phyloP scores from a whole-genome alignment of 371 early-diverging fungal species.

The Zopfochytrium polystomum region DNA sequence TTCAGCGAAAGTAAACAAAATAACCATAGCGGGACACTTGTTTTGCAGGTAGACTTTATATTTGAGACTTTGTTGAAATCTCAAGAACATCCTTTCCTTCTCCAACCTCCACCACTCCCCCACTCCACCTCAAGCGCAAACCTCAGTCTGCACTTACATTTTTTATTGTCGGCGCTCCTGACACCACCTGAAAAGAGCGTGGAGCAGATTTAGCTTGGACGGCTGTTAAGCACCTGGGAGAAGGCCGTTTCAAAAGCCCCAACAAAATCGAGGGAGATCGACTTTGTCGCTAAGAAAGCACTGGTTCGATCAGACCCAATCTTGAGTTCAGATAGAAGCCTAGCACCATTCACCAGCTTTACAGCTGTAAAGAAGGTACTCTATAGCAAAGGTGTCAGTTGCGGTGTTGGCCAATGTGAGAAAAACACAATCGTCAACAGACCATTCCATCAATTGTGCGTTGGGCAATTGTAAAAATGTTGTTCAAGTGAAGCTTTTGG shows the following conservation, averaged over 20 bases:
- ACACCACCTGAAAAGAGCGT: too few relatives aligned
- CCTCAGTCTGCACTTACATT: too few relatives aligned
- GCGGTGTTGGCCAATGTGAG: background rate
- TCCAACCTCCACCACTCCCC: too few relatives aligned
- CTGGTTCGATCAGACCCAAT: slow-evolving; percentile 11
- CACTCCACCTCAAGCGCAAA: too few relatives aligned
- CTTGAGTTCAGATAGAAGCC: slow-evolving; percentile 38
- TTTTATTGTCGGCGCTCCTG: too few relatives aligned
- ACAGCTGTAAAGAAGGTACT: slow-evolving; percentile 30
- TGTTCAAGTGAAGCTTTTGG: slow-evolving; percentile 26
- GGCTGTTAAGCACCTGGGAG: slow-evolving; percentile 13
- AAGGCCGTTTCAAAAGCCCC: slow-evolving; percentile 27
- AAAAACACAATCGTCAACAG: slow-evolving; percentile 7
- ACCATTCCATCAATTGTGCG: slow-evolving; percentile 38
- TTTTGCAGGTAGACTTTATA: too few relatives aligned
- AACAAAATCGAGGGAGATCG: slow-evolving; percentile 23
- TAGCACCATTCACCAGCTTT: slow-evolving; percentile 32
- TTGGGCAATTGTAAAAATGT: slow-evolving; percentile 44
- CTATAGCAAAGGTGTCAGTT: slow-evolving; percentile 18
- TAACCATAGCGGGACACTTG: too few relatives aligned
- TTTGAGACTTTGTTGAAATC: too few relatives aligned
- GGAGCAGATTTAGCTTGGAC: too few relatives aligned
- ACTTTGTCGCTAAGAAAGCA: slow-evolving; percentile 26
- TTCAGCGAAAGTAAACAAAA: too few relatives aligned
- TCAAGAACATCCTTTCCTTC: too few relatives aligned